phyloP scores from a whole-genome alignment of 805 yeast species.

The Lipomyces chichibuensis region DNA sequence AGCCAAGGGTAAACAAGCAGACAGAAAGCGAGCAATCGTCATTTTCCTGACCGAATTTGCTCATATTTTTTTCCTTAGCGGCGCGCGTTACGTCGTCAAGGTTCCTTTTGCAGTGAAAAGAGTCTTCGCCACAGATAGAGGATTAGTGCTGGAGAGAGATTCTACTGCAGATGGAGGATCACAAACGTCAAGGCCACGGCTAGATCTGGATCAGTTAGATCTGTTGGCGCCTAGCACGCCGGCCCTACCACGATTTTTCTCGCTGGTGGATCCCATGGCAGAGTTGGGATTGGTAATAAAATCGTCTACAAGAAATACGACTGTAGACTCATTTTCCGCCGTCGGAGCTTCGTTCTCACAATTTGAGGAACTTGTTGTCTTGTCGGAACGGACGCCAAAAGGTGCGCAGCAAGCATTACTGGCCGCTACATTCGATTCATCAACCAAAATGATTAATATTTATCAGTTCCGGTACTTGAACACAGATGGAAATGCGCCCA shows the following conservation, averaged over 20 bases:
- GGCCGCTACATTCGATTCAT: slow-evolving; percentile 51
- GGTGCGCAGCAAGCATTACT: slow-evolving; percentile 12
- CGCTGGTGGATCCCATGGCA: slow-evolving; percentile 72
- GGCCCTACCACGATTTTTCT: slow-evolving; percentile 52
- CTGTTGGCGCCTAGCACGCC: not conserved
- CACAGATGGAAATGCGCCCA: slow-evolving; percentile 1
- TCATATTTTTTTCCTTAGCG: slow-evolving; percentile 62
- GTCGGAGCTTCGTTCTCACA: slow-evolving; percentile 64
- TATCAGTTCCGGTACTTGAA: slow-evolving; percentile 59
- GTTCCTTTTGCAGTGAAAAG: slow-evolving; percentile 68
- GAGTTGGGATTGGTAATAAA: slow-evolving; percentile 68
- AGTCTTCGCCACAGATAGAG: slow-evolving; percentile 68
- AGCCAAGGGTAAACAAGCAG: not conserved
- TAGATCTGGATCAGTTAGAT: not conserved
- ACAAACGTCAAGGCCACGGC: slow-evolving; percentile 16
- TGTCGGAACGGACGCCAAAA: slow-evolving; percentile 11
- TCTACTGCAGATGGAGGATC: slow-evolving; percentile 24
- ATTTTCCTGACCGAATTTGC: slow-evolving; percentile 65
- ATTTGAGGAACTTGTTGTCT: slow-evolving; percentile 56
- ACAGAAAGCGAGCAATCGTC: slow-evolving; percentile 51
- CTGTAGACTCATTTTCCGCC: slow-evolving; percentile 52
- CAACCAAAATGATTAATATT: slow-evolving; percentile 49
- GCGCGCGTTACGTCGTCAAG: slow-evolving; percentile 60
- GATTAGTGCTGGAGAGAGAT: slow-evolving; percentile 64
- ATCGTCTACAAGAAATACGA: not conserved